phyloP scores from a whole-genome alignment of 2,329 filamentous ascomycete genomes.

The Colletotrichum tropicicola region DNA sequence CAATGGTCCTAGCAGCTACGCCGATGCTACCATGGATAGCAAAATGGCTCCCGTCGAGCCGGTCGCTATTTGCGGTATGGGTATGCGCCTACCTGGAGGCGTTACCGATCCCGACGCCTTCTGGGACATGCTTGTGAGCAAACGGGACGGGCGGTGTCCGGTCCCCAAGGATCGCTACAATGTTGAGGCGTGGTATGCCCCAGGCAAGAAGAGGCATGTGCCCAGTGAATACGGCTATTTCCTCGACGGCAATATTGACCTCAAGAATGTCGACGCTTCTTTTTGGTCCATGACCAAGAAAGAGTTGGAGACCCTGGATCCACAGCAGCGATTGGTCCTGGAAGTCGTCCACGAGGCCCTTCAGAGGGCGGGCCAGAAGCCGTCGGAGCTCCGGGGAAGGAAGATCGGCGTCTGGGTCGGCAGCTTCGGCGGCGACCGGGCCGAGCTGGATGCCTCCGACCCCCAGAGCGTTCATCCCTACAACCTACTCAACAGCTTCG shows the following conservation, averaged over 20 bases:
- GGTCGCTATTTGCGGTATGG: slow-evolving; percentile 11
- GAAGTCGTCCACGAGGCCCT: slow-evolving; percentile 43
- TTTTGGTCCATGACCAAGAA: slow-evolving; percentile 17
- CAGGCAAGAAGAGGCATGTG: slow-evolving; percentile 7
- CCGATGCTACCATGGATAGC: not conserved
- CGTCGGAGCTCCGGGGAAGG: slow-evolving; percentile 35
- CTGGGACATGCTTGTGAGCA: slow-evolving; percentile 14
- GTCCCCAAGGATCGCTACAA: slow-evolving; percentile 16
- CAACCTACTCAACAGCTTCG: slow-evolving; percentile 29
- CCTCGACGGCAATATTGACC: slow-evolving; percentile 9
- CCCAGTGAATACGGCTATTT: slow-evolving; percentile 8
- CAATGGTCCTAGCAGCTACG: not conserved
- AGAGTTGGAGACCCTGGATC: slow-evolving; percentile 35
- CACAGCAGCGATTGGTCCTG: slow-evolving; percentile 40
- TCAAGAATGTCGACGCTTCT: slow-evolving; percentile 8
- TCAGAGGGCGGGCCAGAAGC: slow-evolving; percentile 37
- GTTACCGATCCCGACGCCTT: not conserved
- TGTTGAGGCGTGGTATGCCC: not conserved
- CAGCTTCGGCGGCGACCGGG: slow-evolving; percentile 36
- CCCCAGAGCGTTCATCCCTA: slow-evolving; percentile 13
- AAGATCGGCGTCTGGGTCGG: slow-evolving; percentile 39
- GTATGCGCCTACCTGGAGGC: slow-evolving; percentile 4
- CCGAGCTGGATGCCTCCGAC: slow-evolving; percentile 22
- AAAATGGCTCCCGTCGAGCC: not conserved
- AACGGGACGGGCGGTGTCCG: not conserved